These are phyloP conservation scores for Pythium aquatile DNA, from an alignment of 352 stramenopile genomes.

Conservation along the genomic window DNA sequence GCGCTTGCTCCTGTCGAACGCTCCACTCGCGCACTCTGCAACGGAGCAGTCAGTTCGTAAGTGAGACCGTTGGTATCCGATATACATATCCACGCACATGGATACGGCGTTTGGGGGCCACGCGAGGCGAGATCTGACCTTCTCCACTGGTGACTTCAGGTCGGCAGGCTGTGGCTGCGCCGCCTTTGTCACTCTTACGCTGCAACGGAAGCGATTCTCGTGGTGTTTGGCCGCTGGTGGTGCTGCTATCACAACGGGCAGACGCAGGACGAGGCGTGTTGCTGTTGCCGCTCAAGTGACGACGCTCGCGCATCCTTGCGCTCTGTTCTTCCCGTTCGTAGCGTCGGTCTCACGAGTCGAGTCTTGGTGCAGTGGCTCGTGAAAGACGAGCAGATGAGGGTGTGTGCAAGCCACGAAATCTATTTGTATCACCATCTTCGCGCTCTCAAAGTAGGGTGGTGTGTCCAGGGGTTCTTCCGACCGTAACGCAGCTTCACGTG, in stretches of 20 bases:
- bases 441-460: too few relatives aligned
- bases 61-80: background rate
- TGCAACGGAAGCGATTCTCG: background rate
- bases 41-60: background rate
- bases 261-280: slow-evolving; percentile 31
- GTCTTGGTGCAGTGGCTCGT: too few relatives aligned
- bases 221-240: background rate
- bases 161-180: slow-evolving; percentile 10
- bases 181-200: background rate
- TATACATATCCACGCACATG: slow-evolving; percentile 7
- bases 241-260: background rate
- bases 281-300: slow-evolving; percentile 55
- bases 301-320: slow-evolving; percentile 39
- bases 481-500: too few relatives aligned
- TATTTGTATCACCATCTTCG: too few relatives aligned
- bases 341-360: background rate
- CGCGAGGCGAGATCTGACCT: background rate
- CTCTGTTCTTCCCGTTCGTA: background rate
- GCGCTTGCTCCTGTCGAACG: background rate
- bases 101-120: slow-evolving; percentile 12
- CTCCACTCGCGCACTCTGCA: slow-evolving; percentile 24
- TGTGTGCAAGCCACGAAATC: too few relatives aligned
- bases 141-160: background rate
- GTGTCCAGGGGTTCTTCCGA: too few relatives aligned
- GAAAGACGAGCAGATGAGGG: background rate